A percentile compares a stretch with the other conserved stretches of the same genome.
These are phyloP conservation scores for Penicillium sp. DNA, from an alignment of 2,329 filamentous ascomycete genomes.

Conservation along the genomic window DNA sequence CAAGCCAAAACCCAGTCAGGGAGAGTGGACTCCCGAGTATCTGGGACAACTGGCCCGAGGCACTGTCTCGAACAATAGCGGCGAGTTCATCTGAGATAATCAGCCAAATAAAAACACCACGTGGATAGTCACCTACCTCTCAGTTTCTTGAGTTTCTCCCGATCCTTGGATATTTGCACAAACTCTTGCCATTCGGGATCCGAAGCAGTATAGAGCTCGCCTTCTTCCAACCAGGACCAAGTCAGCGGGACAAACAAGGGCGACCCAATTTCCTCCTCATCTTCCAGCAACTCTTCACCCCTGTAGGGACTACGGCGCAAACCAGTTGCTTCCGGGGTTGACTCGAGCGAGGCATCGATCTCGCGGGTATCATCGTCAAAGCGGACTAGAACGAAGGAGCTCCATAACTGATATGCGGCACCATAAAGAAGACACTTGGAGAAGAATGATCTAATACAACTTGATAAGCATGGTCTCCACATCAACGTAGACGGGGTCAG, in stretches of 20 bases:
- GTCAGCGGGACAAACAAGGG: conserved; percentile 63
- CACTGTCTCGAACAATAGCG: conserved; percentile 43
- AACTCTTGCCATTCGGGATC: conserved; percentile 67
- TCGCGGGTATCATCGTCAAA: conserved; percentile 30
- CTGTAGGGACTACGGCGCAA: not conserved
- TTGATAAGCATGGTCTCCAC: not conserved
- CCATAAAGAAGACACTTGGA: conserved; percentile 32
- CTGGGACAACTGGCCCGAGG: conserved; percentile 44
- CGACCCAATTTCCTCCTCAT: conserved; percentile 42
- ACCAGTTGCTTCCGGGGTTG: not conserved
- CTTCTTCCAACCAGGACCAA: conserved; percentile 41
- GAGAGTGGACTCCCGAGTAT: conserved; percentile 52
- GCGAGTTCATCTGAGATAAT: conserved; percentile 48
- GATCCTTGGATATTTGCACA: conserved; percentile 58
- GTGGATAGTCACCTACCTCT: conserved; percentile 33
- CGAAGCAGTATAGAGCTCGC: conserved; percentile 31
- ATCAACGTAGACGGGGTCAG: not conserved
- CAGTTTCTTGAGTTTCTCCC: conserved; percentile 49
- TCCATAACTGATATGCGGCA: conserved; percentile 35
- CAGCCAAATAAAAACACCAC: not conserved
- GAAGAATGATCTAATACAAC: conserved; percentile 27
- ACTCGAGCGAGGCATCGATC: conserved; percentile 12
- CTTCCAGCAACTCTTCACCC: conserved; percentile 4
- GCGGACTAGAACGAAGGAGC: conserved; percentile 30
- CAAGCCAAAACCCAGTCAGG: conserved; percentile 58